These are phyloP conservation scores for Plasmopara halstedii DNA, from an alignment of 352 stramenopile species.

Conservation along the genomic window DNA sequence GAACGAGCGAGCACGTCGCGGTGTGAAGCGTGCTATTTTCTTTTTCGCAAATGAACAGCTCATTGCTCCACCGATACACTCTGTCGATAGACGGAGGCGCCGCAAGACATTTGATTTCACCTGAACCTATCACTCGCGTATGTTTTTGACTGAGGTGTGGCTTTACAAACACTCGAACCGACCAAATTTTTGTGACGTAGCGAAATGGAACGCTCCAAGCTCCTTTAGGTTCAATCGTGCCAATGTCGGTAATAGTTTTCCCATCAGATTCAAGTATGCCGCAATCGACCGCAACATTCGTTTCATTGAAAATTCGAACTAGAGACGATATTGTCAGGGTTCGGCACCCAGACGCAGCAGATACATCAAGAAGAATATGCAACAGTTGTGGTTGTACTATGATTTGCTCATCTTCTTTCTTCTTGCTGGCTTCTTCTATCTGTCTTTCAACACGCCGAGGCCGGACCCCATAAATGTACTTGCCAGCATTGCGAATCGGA, in stretches of 20 bases:
- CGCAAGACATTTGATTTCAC: conserved; percentile 6
- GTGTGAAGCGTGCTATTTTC: conserved; percentile 51
- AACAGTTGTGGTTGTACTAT: conserved; percentile 19
- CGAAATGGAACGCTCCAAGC: conserved; percentile 62
- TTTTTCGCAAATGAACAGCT: conserved; percentile 65
- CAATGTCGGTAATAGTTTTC: conserved; percentile 49
- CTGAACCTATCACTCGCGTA: not conserved
- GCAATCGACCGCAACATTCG: conserved; percentile 44
- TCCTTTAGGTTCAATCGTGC: conserved; percentile 52
- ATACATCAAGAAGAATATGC: conserved; percentile 72
- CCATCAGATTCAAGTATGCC: conserved; percentile 50
- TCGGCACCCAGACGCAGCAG: conserved; percentile 51
- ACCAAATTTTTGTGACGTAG: conserved; percentile 43
- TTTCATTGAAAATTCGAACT: conserved; percentile 73
- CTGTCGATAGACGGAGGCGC: conserved; percentile 14
- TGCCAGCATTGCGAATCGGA: conserved; percentile 64
- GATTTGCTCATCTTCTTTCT: not conserved
- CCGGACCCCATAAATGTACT: conserved; percentile 69
- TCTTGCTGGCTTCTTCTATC: conserved; percentile 2
- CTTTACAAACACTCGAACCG: conserved; percentile 56
- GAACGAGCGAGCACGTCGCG: conserved; percentile 53
- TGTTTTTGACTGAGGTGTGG: conserved; percentile 25
- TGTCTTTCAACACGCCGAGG: conserved; percentile 8
- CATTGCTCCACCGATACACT: conserved; percentile 77
- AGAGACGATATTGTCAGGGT: conserved; percentile 77